phyloP scores from a whole-genome alignment of 805 yeast species.

The Schizosaccharomyces japonicus region DNA sequence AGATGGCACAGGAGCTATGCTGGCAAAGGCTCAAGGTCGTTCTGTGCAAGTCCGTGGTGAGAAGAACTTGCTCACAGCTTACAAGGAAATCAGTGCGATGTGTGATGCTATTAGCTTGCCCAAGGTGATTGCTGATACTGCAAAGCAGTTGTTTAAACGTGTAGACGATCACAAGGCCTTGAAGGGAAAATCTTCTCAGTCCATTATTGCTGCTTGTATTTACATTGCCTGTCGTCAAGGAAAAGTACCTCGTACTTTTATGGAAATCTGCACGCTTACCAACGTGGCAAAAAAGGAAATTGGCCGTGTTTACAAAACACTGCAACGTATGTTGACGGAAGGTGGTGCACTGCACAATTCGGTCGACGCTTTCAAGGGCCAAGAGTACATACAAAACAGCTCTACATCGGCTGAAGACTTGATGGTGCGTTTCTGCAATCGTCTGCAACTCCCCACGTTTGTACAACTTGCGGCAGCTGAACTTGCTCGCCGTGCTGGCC shows the following conservation, averaged over 20 bases:
- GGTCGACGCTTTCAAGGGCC: constrained; percentile 10
- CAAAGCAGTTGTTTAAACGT: constrained; percentile 81
- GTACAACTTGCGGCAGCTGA: constrained; percentile 81
- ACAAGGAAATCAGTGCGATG: constrained; percentile 75
- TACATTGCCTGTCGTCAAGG: constrained; percentile 87
- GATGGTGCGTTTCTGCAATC: constrained; percentile 88
- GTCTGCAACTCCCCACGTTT: constrained; percentile 62
- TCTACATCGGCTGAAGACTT: constrained; percentile 86
- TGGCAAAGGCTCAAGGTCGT: constrained; percentile 71
- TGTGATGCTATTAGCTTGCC: constrained; percentile 93
- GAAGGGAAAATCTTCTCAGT: constrained; percentile 76
- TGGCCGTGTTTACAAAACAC: constrained; percentile 51
- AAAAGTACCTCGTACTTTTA: constrained; percentile 77
- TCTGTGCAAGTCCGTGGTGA: constrained; percentile 71
- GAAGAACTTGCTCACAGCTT: constrained; percentile 68
- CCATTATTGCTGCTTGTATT: constrained; percentile 90
- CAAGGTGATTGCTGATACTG: constrained; percentile 86
- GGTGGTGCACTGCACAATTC: constrained; percentile 10
- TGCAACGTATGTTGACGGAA: constrained; percentile 34
- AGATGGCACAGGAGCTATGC: constrained; percentile 49
- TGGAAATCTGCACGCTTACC: constrained; percentile 86
- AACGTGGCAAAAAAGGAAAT: constrained; percentile 85
- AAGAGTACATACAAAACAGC: constrained; percentile 32
- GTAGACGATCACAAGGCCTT: constrained; percentile 69
- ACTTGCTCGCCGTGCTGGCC: constrained; percentile 73